Evolutionary conservation across 2,329 filamentous ascomycete genomes (phyloP).

Genomic region (Aspergillus jensenii): DNA sequence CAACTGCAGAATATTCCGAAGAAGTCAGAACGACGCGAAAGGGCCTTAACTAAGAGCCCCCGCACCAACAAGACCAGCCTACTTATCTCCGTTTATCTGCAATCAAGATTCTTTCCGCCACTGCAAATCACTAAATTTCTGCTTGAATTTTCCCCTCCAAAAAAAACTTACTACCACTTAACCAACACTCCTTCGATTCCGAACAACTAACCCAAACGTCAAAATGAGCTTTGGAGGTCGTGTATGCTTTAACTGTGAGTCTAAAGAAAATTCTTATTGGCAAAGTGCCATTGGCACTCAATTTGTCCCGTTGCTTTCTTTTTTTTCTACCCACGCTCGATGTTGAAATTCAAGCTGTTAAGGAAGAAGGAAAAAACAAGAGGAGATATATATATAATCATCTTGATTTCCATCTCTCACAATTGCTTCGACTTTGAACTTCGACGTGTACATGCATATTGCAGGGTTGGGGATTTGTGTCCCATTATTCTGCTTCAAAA

Average conservation of each 20-base stretch:
- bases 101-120: slow-evolving; percentile 16
- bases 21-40: neutral
- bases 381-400: neutral
- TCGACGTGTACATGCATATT: neutral
- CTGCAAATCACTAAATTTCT: slow-evolving; percentile 19
- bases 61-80: slow-evolving; percentile 16
- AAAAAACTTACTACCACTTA: neutral
- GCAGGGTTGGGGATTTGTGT: neutral
- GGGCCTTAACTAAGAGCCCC: slow-evolving; percentile 10
- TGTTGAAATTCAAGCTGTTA: slow-evolving; percentile 2
- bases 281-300: slow-evolving; percentile 2
- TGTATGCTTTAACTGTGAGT: slow-evolving; percentile 62
- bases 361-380: neutral
- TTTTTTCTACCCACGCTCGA: neutral
- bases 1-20: neutral
- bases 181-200: neutral
- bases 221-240: slow-evolving; percentile 54
- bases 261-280: slow-evolving; percentile 10
- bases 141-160: slow-evolving; percentile 14
- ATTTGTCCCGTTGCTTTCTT: slow-evolving; percentile 1
- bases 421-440: neutral
- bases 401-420: neutral
- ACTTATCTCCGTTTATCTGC: slow-evolving; percentile 14
- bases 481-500: neutral
- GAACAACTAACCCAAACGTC: slow-evolving; percentile 10